phyloP scores from a whole-genome alignment of 441 rosid species.

The Gossypium trilobum region DNA sequence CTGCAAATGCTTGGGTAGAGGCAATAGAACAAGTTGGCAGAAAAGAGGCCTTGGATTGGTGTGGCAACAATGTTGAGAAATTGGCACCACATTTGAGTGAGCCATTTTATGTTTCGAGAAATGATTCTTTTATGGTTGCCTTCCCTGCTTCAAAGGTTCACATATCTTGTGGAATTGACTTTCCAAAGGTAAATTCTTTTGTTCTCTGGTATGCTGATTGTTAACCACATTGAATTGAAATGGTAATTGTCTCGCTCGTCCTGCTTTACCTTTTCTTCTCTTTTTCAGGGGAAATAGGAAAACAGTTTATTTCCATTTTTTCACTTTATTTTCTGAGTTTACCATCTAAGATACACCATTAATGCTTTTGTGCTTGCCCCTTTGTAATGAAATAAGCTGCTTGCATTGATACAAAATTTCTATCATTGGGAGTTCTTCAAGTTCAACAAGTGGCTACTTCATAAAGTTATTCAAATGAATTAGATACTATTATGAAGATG shows the following conservation, averaged over 20 bases:
- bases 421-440: not conserved
- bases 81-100: conserved; percentile 52
- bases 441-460: not conserved
- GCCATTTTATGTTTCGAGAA: conserved; percentile 43
- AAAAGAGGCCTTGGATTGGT: conserved; percentile 37
- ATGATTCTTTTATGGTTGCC: conserved; percentile 60
- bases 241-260: not conserved
- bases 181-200: conserved; percentile 41
- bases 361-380: not conserved
- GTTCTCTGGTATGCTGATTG: not conserved
- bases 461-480: not conserved
- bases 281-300: not conserved
- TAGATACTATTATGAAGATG: not conserved
- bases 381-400: not conserved
- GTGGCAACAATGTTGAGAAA: conserved; percentile 40
- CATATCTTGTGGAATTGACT: conserved; percentile 67
- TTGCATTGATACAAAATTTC: not conserved
- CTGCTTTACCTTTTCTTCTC: not conserved
- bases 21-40: conserved; percentile 54
- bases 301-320: not conserved
- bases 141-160: conserved; percentile 52
- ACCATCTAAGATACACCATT: not conserved
- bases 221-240: not conserved
- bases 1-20: conserved; percentile 66
- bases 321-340: not conserved